Evolutionary conservation across 2,329 filamentous ascomycete species (phyloP).

Genomic region (Exophiala calicioides): DNA sequence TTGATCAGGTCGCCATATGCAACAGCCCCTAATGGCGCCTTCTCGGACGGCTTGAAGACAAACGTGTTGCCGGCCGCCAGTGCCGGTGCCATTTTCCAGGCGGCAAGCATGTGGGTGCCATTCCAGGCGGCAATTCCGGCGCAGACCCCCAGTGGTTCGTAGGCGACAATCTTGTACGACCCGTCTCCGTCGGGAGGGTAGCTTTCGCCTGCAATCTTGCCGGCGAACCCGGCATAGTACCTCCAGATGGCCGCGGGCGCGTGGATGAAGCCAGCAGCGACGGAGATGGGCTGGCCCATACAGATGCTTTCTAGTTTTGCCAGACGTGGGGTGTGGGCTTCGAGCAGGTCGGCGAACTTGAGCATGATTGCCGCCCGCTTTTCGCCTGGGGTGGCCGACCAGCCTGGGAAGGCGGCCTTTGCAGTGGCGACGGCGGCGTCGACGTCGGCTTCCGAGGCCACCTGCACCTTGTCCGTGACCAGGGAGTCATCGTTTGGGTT

Average conservation of each 20-base stretch:
- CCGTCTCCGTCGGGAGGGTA: conserved; percentile 31
- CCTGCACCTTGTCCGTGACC: conserved; percentile 28
- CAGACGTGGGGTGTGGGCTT: conserved; percentile 62
- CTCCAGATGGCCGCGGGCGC: conserved; percentile 39
- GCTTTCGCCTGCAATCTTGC: conserved; percentile 76
- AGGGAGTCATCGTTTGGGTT: conserved; percentile 35
- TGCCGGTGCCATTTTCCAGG: conserved; percentile 63
- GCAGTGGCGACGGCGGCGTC: conserved; percentile 41
- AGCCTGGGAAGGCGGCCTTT: conserved; percentile 37
- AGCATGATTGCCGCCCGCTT: conserved; percentile 33
- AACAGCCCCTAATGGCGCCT: conserved; percentile 57
- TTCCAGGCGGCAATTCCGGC: conserved; percentile 81
- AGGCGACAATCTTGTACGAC: conserved; percentile 33
- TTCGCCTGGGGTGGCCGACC: conserved; percentile 32
- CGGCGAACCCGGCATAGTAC: conserved; percentile 78
- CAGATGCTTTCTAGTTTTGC: conserved; percentile 74
- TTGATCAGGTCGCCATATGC: conserved; percentile 67
- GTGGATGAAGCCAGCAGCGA: conserved; percentile 43
- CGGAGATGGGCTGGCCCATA: conserved; percentile 73
- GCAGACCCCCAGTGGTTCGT: conserved; percentile 61
- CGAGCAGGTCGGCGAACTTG: conserved; percentile 57
- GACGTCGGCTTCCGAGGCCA: conserved; percentile 37
- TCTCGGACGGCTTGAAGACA: conserved; percentile 59
- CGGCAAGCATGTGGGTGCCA: conserved; percentile 71
- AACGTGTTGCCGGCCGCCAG: conserved; percentile 60